Conservation (phyloP, 306 rosid species). For the Prunus fruticosa region DNA sequence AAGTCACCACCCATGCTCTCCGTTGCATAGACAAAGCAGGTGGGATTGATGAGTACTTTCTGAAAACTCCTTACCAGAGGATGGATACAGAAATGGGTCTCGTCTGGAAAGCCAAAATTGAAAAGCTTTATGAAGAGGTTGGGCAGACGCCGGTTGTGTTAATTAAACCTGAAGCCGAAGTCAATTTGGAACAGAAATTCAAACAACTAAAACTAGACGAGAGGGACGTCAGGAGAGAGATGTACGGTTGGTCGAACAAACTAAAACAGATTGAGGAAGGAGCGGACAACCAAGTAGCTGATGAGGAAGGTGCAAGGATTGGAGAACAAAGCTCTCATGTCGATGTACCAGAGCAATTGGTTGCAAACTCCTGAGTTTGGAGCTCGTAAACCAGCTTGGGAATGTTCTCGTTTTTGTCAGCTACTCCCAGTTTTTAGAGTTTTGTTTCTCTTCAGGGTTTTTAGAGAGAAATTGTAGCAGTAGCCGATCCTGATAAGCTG, state of each 20-base stretch:
- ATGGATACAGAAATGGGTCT: slow-evolving; percentile 92
- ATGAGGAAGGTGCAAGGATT: neutral
- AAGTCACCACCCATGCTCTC: slow-evolving; percentile 89
- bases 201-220: slow-evolving; percentile 60
- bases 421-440: slow-evolving; percentile 36
- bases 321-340: slow-evolving; percentile 28
- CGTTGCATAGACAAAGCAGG: slow-evolving; percentile 94
- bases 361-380: slow-evolving; percentile 32
- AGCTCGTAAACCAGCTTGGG: slow-evolving; percentile 1
- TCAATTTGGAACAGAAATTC: slow-evolving; percentile 60
- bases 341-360: slow-evolving; percentile 35
- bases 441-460: slow-evolving; percentile 24
- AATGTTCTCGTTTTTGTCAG: slow-evolving; percentile 26
- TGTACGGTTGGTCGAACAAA: slow-evolving; percentile 42
- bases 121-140: slow-evolving; percentile 68
- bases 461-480: neutral
- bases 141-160: slow-evolving; percentile 66
- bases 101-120: slow-evolving; percentile 87
- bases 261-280: slow-evolving; percentile 41
- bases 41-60: slow-evolving; percentile 91
- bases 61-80: slow-evolving; percentile 86
- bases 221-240: slow-evolving; percentile 57
- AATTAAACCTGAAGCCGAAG: slow-evolving; percentile 67
- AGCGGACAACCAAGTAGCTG: slow-evolving; percentile 28
- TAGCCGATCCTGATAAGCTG: slow-evolving; percentile 8